These are phyloP conservation scores for Colletotrichum tofieldiae DNA, from an alignment of 2,329 filamentous ascomycete species.

Conservation along the genomic window DNA sequence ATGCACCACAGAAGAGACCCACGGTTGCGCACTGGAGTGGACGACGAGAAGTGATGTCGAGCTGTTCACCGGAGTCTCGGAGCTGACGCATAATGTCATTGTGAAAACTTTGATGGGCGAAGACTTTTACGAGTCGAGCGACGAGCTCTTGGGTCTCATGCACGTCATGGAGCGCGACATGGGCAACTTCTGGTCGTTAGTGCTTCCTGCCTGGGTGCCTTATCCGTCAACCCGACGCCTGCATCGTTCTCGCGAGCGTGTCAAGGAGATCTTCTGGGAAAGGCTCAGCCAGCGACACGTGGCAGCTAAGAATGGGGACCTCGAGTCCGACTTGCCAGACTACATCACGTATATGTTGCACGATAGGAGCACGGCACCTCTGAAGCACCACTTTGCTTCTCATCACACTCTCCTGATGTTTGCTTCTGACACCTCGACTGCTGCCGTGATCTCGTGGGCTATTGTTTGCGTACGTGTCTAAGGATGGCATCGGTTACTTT, in stretches of 20 bases:
- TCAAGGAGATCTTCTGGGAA: constrained; percentile 43
- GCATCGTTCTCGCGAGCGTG: constrained; percentile 36
- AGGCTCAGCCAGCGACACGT: constrained; percentile 38
- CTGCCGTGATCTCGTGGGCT: constrained; percentile 40
- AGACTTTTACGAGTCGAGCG: constrained; percentile 42
- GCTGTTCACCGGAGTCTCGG: constrained; percentile 40
- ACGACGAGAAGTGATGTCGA: constrained; percentile 19
- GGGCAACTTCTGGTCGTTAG: constrained; percentile 30
- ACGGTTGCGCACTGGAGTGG: constrained; percentile 41
- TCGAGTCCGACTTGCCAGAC: constrained; percentile 36
- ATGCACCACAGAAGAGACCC: constrained; percentile 43
- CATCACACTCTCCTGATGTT: constrained; percentile 45
- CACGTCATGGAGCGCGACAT: constrained; percentile 41
- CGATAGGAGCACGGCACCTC: constrained; percentile 35
- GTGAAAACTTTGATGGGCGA: constrained; percentile 43
- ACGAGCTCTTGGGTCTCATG: constrained; percentile 41
- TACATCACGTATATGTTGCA: constrained; percentile 44
- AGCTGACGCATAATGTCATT: constrained; percentile 39
- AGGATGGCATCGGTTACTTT: too few species aligned
- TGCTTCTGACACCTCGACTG: constrained; percentile 43
- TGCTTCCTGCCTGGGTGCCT: constrained; percentile 43
- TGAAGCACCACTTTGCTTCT: constrained; percentile 36
- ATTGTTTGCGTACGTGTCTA: constrained; percentile 41
- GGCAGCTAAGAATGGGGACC: constrained; percentile 19
- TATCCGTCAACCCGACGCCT: constrained; percentile 38